A percentile compares a stretch with the other conserved stretches of the same genome.
phyloP scores from a whole-genome alignment of 805 yeast species.

The Saccharomyces kudriavzevii region DNA sequence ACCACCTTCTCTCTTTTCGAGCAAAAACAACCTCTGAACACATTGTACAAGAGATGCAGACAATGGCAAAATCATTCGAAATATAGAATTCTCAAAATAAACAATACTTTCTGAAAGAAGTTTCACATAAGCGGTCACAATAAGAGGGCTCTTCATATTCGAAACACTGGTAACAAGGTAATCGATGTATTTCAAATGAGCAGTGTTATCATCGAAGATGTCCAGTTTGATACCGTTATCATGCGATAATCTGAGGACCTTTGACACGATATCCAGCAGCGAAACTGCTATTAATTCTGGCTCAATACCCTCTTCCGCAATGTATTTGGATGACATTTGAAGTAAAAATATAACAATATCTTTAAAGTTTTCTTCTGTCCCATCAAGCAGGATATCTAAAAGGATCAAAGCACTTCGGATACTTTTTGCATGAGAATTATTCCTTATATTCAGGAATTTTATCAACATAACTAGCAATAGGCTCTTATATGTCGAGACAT shows the following conservation, averaged over 20 bases:
- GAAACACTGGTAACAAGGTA: constrained; percentile 45
- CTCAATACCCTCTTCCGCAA: constrained; percentile 15
- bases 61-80: constrained; percentile 47
- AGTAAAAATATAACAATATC: constrained; percentile 37
- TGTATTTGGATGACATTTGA: constrained; percentile 29
- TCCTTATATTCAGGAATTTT: constrained; percentile 36
- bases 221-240: constrained; percentile 25
- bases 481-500: constrained; percentile 54
- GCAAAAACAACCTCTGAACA: constrained; percentile 14
- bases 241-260: constrained; percentile 27
- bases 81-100: constrained; percentile 43
- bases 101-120: constrained; percentile 45
- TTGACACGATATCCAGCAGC: constrained; percentile 26
- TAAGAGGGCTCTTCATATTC: constrained; percentile 34
- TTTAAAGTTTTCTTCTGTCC: constrained; percentile 47
- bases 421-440: constrained; percentile 32
- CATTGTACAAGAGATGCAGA: constrained; percentile 38
- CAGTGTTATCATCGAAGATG: constrained; percentile 25
- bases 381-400: constrained; percentile 42
- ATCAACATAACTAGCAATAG: constrained; percentile 40
- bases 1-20: constrained; percentile 31
- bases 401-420: constrained; percentile 39
- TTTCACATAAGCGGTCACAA: constrained; percentile 30
- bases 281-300: constrained; percentile 29
- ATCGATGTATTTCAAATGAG: constrained; percentile 32